Evolutionary conservation across 2,329 filamentous ascomycete species (phyloP).

Genomic region (Paramyrothecium sp.): DNA sequence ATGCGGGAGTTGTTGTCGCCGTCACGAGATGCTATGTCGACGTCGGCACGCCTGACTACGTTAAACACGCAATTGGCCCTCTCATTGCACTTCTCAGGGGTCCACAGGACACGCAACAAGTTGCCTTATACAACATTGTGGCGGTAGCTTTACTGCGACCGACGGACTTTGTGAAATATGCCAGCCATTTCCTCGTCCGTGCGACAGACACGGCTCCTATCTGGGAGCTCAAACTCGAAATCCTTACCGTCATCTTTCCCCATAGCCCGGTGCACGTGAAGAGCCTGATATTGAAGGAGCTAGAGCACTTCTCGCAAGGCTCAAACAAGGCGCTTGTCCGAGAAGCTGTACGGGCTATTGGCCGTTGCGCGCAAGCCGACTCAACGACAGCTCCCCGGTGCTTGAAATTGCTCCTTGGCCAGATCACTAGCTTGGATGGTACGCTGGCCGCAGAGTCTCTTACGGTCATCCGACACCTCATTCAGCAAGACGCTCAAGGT

Average conservation of each 20-base stretch:
- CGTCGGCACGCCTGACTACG: constrained; percentile 75
- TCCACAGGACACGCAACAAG: constrained; percentile 82
- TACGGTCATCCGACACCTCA: constrained; percentile 92
- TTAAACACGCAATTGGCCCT: constrained; percentile 75
- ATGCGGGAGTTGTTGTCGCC: constrained; percentile 87
- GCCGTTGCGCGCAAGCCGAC: constrained; percentile 84
- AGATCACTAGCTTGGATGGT: constrained; percentile 85
- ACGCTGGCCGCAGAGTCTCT: constrained; percentile 88
- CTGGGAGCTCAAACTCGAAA: constrained; percentile 89
- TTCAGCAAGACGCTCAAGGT: constrained; percentile 81
- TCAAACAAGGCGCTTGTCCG: constrained; percentile 74
- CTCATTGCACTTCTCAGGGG: constrained; percentile 82
- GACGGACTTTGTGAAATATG: constrained; percentile 80
- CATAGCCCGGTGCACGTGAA: constrained; percentile 74
- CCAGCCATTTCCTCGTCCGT: constrained; percentile 85
- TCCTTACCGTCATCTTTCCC: constrained; percentile 88
- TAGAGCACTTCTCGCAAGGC: constrained; percentile 86
- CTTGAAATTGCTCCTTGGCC: constrained; percentile 76
- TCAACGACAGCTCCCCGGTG: constrained; percentile 71
- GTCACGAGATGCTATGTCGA: constrained; percentile 84
- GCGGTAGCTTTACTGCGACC: constrained; percentile 81
- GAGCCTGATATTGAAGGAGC: constrained; percentile 83
- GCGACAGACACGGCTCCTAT: constrained; percentile 76
- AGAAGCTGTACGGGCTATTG: constrained; percentile 89
- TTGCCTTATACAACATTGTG: constrained; percentile 92